Evolutionary conservation across 2,329 filamentous ascomycete genomes (phyloP), one percentile per base, ranked within the genome.

Genomic region (Pseudocercospora eumusae): DNA sequence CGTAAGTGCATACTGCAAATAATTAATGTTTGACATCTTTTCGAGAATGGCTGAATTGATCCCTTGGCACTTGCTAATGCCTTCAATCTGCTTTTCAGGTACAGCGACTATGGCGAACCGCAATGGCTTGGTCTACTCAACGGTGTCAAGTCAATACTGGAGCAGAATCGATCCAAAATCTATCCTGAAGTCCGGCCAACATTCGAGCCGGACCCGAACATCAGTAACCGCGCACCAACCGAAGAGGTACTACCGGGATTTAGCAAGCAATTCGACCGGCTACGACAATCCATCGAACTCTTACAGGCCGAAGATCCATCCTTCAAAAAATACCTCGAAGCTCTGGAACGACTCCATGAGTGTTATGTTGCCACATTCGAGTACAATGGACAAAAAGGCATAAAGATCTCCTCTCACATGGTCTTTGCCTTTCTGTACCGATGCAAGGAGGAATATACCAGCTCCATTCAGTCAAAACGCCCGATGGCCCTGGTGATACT

Each of bases 401-500:
- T 63, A 47, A 58, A 36, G 11, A 20, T 62, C 13, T 44, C 31
- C n/a, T 55, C 58, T 25, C 52, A 62, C 18, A 45, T 50, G 21
- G 57, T 61, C 10, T 65, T 68, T 47, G 60, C 27, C 1, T 68
- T 64, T 62, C 53, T 68, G 5, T 68, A 66, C 42, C 57, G 62
- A 15, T 50, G 62, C 9, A 33, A 59, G 3, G 60, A 59, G 21
- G 62, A 65, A 15, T 68, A 63, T n/a, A n/a, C 64, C 5, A 56
- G 55, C 11, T 58, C 59, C 4, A 21, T 68, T 15, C 64, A 68
- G 27, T 56, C 52, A 2, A 59, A 59, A 8, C 27, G 56, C 3
- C 64, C 64, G 0, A 63, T 66, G 60, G 66, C 66, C 0, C 28
- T 68, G 10, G 66, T 65, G 9, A 63, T 68, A 10, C 45, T 66